Evolutionary conservation across 352 stramenopile species (phyloP), one percentile per base, ranked within the genome.

Genomic region (Hyaloperonospora arabidopsidis): DNA sequence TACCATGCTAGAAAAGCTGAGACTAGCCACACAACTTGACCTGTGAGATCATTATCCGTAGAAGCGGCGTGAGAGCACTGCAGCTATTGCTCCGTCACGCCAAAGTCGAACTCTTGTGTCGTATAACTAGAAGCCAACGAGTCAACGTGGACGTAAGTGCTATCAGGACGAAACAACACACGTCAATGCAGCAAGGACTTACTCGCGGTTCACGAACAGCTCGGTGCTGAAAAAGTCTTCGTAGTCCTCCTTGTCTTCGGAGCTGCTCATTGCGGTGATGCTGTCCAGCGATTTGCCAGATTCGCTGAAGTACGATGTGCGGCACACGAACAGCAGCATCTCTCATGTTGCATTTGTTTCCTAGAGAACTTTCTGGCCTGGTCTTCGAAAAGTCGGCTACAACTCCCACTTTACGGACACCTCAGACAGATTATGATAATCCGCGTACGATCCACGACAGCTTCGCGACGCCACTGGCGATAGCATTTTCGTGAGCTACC

Each of bases 361-460:
- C 19, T 12, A 5, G 38, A 22, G 38, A n/a, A 18, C n/a, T 18
- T 21, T 44, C 5, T 1, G n/a, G 2, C 38, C 19, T 44, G 15
- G 15, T 19, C 8, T 21, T 44, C 28, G 40, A 28, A 14, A 39
- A 40, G n/a, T 54, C 15, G 10, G 18, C 17, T 81, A 93, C 19
- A 93, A 50, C 45, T 93, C 80, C 83, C 83, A 91, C 74, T 77
- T 51, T 86, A 82, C 3, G 80, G 76, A 67, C 83, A 93, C 44
- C 74, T 62, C 7, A 83, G 65, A 45, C 83, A 93, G 53, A 90
- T 73, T 52, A 93, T 70, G 54, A 93, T 83, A 43, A 93, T 88
- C 18, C 83, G 82, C 46, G 75, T 84, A 58, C 83, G 83, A 60
- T 93, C 83, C 32, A 90, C 83, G 22, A 89, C 83, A 15, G 83